A percentile compares a stretch with the other conserved stretches of the same genome.
phyloP scores from a whole-genome alignment of 2,329 filamentous ascomycete genomes.

The Epichloe brachyelytri region DNA sequence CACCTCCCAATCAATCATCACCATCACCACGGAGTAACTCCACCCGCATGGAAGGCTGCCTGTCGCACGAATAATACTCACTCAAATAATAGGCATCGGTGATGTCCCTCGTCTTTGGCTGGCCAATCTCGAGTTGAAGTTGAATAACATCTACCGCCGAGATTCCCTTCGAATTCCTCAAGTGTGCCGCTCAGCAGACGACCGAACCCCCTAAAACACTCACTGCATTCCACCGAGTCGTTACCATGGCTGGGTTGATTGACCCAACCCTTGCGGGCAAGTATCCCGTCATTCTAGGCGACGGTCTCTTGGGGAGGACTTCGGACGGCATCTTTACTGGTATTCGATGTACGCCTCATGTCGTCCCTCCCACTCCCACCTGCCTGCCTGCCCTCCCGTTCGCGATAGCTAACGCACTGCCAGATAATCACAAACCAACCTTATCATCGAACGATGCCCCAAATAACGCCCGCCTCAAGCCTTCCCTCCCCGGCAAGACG shows the following conservation, averaged over 20 bases:
- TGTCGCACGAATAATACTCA: neutral
- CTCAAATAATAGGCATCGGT: neutral
- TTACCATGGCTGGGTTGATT: conserved; percentile 28
- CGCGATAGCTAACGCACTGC: neutral
- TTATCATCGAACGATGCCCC: conserved; percentile 35
- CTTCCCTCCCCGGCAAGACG: conserved; percentile 33
- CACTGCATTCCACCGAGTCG: neutral
- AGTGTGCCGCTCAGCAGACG: neutral
- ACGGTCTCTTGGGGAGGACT: conserved; percentile 43
- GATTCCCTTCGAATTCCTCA: neutral
- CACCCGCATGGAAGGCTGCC: neutral
- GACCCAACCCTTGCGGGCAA: conserved; percentile 48
- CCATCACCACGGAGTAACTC: neutral
- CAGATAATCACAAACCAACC: conserved; percentile 51
- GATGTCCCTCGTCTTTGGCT: neutral
- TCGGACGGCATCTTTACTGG: conserved; percentile 47
- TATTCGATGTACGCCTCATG: conserved; percentile 38
- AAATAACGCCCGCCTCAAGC: conserved; percentile 37
- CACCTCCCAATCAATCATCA: neutral
- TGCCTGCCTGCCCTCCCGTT: neutral
- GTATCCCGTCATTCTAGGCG: conserved; percentile 52
- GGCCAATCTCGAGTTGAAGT: no score
- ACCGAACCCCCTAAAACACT: neutral
- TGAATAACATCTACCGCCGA: no score
- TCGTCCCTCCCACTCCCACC: neutral